Percentiles rank a stretch among this genome's conserved stretches.
Evolutionary conservation across 2,329 filamentous ascomycete species (phyloP).

Genomic region (Apiospora marii): DNA sequence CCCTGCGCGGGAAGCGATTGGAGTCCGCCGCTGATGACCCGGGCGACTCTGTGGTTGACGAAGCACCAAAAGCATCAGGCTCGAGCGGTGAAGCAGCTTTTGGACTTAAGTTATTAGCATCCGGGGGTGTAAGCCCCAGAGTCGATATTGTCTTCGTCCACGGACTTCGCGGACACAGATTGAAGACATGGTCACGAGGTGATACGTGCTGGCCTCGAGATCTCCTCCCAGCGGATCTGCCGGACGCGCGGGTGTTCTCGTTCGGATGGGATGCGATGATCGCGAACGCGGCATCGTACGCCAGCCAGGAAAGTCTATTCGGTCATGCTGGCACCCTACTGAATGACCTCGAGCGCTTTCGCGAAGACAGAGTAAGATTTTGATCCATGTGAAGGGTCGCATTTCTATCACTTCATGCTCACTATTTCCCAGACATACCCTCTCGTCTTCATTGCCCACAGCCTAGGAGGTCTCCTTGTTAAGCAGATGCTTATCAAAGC

Average conservation of each 20-base stretch:
- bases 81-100: too few relatives aligned
- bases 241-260: constrained; percentile 23
- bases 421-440: not conserved
- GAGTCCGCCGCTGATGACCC: too few relatives aligned
- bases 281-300: not conserved
- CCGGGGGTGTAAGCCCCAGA: not conserved
- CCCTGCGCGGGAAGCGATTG: too few relatives aligned
- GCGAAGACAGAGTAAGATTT: constrained; percentile 14
- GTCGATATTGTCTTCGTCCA: constrained; percentile 27
- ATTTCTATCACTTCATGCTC: not conserved
- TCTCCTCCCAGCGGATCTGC: constrained; percentile 22
- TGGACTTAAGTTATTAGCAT: not conserved
- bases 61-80: too few relatives aligned
- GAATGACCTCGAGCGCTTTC: not conserved
- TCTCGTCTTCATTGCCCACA: constrained; percentile 27
- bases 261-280: not conserved
- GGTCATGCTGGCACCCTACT: not conserved
- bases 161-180: constrained; percentile 10
- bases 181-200: constrained; percentile 21
- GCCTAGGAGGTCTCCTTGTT: constrained; percentile 26
- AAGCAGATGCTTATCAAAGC: constrained; percentile 24
- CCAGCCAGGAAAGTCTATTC: not conserved
- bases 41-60: too few relatives aligned
- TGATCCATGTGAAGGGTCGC: too few relatives aligned
- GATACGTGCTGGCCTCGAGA: constrained; percentile 26